A percentile compares a stretch with the other conserved stretches of the same genome.
Conservation (phyloP, 495 filamentous ascomycete genomes). For the Hypoxylon fuscum region DNA sequence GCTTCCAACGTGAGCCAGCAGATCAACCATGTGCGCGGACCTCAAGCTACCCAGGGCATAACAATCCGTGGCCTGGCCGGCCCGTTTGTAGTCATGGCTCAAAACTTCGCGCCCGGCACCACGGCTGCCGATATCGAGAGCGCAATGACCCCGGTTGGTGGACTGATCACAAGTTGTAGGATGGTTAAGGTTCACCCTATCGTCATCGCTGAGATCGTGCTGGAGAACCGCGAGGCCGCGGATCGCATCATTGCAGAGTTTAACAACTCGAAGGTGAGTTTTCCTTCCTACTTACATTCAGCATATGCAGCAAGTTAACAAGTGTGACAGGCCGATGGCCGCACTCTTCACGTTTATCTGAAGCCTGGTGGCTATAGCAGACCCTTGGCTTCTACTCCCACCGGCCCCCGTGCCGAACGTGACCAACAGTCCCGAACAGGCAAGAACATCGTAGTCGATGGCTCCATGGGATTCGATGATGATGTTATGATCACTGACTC, state of each 20-base stretch:
- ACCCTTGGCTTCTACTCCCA: constrained; percentile 33
- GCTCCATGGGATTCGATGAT: constrained; percentile 67
- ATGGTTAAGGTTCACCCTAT: constrained; percentile 75
- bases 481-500: constrained; percentile 62
- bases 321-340: constrained; percentile 78
- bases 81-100: constrained; percentile 82
- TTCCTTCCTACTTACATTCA: not conserved
- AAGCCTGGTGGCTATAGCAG: constrained; percentile 59
- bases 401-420: constrained; percentile 47
- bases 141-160: constrained; percentile 77
- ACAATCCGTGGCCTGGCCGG: constrained; percentile 82
- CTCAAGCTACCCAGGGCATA: constrained; percentile 67
- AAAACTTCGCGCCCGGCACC: constrained; percentile 92
- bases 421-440: constrained; percentile 53
- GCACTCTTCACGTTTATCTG: constrained; percentile 77
- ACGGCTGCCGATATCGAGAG: constrained; percentile 94
- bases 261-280: constrained; percentile 81
- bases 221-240: constrained; percentile 78
- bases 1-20: constrained; percentile 42
- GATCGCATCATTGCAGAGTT: constrained; percentile 84
- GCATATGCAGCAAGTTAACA: constrained; percentile 10
- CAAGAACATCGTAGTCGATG: constrained; percentile 62
- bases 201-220: constrained; percentile 87
- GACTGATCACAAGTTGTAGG: constrained; percentile 74
- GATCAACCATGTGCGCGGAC: constrained; percentile 35